These are phyloP conservation scores for Mortierella antarctica DNA, from an alignment of 192 early-diverging fungal genomes.

Conservation along the genomic window DNA sequence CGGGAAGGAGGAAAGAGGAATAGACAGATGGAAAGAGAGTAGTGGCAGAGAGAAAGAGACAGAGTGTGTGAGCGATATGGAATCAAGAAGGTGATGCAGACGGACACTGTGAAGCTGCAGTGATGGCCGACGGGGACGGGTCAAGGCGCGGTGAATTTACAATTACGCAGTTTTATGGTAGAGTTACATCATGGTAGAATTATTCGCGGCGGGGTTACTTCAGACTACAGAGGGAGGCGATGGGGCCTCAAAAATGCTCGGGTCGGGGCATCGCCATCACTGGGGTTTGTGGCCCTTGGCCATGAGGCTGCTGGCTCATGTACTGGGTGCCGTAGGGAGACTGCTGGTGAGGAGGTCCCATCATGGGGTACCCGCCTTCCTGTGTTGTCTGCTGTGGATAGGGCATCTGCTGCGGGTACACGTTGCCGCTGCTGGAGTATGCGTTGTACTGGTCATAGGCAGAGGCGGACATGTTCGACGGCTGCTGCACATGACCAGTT, in stretches of 20 bases:
- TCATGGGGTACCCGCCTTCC: constrained; percentile 23
- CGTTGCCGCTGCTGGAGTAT: constrained; percentile 16
- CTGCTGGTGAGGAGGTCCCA: constrained; percentile 14
- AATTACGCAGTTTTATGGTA: neutral
- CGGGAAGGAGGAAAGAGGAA: neutral
- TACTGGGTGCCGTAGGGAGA: constrained; percentile 35
- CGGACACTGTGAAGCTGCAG: neutral
- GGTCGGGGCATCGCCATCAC: constrained; percentile 49
- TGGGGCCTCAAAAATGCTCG: constrained; percentile 25
- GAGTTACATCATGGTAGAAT: neutral
- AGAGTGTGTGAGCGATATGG: neutral
- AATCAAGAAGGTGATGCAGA: neutral
- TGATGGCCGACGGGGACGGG: neutral
- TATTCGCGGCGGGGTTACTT: too few relatives aligned
- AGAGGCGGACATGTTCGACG: constrained; percentile 19
- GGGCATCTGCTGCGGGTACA: constrained; percentile 12
- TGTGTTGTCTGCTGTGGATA: constrained; percentile 9
- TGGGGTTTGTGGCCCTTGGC: constrained; percentile 4
- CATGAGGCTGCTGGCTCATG: constrained; percentile 4
- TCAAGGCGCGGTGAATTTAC: neutral
- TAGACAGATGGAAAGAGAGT: neutral
- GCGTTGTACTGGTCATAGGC: constrained; percentile 26
- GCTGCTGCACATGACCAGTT: constrained; percentile 23
- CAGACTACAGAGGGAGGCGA: neutral
- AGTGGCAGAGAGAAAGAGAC: constrained; percentile 2